Conservation (phyloP, 345 rosid species). For the Trapa incisa region DNA sequence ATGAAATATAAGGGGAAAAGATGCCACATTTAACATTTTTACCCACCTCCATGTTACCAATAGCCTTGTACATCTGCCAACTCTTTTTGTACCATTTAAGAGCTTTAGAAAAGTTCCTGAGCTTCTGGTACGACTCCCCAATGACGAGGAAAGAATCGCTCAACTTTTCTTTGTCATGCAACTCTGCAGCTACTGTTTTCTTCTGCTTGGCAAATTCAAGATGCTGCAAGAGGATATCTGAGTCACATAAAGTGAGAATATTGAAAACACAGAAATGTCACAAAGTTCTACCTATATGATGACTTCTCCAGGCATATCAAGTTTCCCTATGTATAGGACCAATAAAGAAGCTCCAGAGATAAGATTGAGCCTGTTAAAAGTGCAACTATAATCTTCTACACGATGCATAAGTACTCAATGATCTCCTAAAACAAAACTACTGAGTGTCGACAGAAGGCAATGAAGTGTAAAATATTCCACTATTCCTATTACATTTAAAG, state of each 20-base stretch:
- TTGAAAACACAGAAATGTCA: neutral
- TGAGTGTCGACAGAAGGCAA: neutral
- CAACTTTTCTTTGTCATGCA: conserved; percentile 74
- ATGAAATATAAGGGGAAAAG: neutral
- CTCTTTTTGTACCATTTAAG: conserved; percentile 62
- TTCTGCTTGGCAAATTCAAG: conserved; percentile 64
- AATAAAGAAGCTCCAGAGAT: neutral
- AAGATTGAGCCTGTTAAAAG: neutral
- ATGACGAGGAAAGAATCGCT: conserved; percentile 62
- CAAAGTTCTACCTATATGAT: neutral
- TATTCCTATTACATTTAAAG: neutral
- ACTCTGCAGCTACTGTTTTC: conserved; percentile 56
- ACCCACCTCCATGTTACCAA: conserved; percentile 73
- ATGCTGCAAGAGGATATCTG: conserved; percentile 31
- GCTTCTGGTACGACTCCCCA: conserved; percentile 84
- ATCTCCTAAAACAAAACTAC: neutral
- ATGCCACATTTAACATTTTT: conserved; percentile 2
- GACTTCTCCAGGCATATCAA: neutral
- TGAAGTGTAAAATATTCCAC: neutral
- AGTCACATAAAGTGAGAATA: neutral
- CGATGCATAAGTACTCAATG: neutral
- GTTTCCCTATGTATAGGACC: neutral
- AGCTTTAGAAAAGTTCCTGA: conserved; percentile 61
- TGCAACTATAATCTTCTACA: neutral
- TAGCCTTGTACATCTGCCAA: conserved; percentile 55